These are phyloP conservation scores for Rugonectria rugulosa DNA, from an alignment of 2,329 filamentous ascomycete species.

Conservation along the genomic window DNA sequence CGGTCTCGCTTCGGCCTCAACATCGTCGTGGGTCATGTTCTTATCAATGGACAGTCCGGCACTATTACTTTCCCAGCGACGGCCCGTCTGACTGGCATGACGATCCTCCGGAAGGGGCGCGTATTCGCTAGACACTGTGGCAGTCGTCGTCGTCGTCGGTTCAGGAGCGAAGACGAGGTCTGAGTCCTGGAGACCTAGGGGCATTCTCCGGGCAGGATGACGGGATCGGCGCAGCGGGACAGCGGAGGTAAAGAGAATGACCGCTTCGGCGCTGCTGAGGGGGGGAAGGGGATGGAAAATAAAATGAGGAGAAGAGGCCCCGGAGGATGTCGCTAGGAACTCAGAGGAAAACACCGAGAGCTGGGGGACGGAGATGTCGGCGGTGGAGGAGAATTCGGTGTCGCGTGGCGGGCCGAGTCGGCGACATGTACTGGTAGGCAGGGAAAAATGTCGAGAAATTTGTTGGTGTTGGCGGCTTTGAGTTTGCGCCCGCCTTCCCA, in stretches of 20 bases:
- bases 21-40: conserved; percentile 48
- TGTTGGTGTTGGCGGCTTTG: conserved; percentile 10
- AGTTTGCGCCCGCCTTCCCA: conserved; percentile 19
- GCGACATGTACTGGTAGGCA: conserved; percentile 6
- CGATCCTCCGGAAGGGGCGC: conserved; percentile 38
- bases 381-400: conserved; percentile 1
- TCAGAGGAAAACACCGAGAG: not conserved
- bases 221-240: conserved; percentile 20
- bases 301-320: not conserved
- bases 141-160: conserved; percentile 26
- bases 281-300: not conserved
- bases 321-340: conserved; percentile 1
- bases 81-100: conserved; percentile 43
- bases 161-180: conserved; percentile 33
- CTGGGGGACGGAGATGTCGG: conserved; percentile 3
- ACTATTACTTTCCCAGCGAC: conserved; percentile 36
- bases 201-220: conserved; percentile 31
- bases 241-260: conserved; percentile 6
- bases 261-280: conserved; percentile 6
- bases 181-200: conserved; percentile 37
- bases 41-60: conserved; percentile 35
- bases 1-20: conserved; percentile 53
- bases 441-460: conserved; percentile 18
- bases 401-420: conserved; percentile 19
- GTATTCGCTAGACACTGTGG: conserved; percentile 30